Percentiles rank a stretch among this genome's conserved stretches.
phyloP scores from a whole-genome alignment of 108 stramenopile genomes.

The Aurantiochytrium sp. region DNA sequence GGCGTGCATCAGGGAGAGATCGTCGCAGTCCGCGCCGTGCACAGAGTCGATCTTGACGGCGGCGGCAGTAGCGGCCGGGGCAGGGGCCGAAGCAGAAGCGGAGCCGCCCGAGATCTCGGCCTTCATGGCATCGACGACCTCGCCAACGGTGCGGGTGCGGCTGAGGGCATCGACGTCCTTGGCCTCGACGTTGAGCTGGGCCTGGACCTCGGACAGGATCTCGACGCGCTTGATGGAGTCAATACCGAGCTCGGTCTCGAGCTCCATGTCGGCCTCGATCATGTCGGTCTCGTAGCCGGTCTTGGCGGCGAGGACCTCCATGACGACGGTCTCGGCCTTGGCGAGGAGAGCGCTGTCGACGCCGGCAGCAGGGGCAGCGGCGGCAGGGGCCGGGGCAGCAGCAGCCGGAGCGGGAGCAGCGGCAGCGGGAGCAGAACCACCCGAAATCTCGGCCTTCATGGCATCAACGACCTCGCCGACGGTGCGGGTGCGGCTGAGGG shows the following conservation, averaged over 20 bases:
- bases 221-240: slow-evolving; percentile 7
- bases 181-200: background rate
- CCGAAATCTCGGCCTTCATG: no score
- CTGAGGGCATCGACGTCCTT: background rate
- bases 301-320: slow-evolving; percentile 6
- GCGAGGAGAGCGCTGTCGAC: background rate
- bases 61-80: background rate
- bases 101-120: background rate
- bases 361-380: background rate
- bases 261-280: slow-evolving; percentile 12
- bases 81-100: background rate
- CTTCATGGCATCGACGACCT: slow-evolving; percentile 2
- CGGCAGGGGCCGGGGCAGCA: no score
- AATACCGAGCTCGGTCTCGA: background rate
- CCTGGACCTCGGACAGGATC: background rate
- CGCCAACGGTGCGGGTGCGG: background rate
- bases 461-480: no score
- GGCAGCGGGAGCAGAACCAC: no score
- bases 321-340: background rate
- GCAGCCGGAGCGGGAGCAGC: no score
- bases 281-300: background rate
- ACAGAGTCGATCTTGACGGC: background rate
- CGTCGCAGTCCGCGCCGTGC: background rate
- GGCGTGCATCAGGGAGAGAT: background rate
- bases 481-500: no score